phyloP scores from a whole-genome alignment of 495 filamentous ascomycete genomes.

The Lasiosphaeris hirsuta region DNA sequence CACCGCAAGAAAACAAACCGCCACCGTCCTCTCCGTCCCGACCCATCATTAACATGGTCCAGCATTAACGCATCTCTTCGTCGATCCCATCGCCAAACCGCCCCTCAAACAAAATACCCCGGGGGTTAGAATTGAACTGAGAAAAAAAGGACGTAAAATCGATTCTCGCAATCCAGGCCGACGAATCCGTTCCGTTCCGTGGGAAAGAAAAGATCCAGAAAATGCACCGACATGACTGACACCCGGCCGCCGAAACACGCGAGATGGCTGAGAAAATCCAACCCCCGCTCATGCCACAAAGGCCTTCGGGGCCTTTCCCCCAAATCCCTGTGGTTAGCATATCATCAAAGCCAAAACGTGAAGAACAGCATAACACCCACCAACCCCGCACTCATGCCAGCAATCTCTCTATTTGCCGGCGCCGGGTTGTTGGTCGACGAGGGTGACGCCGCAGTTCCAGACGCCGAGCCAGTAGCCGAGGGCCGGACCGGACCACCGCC shows the following conservation, averaged over 20 bases:
- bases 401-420: slow-evolving; percentile 46
- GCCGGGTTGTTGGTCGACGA: slow-evolving; percentile 35
- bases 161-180: not conserved
- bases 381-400: slow-evolving; percentile 51
- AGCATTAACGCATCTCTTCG: slow-evolving; percentile 4
- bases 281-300: not conserved
- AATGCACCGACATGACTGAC: too few relatives aligned
- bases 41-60: not conserved
- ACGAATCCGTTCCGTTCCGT: not conserved
- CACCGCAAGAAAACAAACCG: too few relatives aligned
- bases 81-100: not conserved
- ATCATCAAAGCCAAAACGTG: slow-evolving; percentile 45
- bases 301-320: not conserved
- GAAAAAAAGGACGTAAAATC: not conserved
- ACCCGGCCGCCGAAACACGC: too few relatives aligned
- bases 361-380: slow-evolving; percentile 54
- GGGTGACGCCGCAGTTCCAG: slow-evolving; percentile 12
- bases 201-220: too few relatives aligned
- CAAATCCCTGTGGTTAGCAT: not conserved
- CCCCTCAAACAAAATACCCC: not conserved
- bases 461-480: slow-evolving; percentile 25
- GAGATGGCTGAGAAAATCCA: not conserved
- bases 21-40: too few relatives aligned
- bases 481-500: slow-evolving; percentile 48
- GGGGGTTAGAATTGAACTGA: not conserved